Evolutionary conservation across 2,329 filamentous ascomycete species (phyloP), one percentile per base, ranked within the genome.

Genomic region (Cladosporium austrohemisphaericum): DNA sequence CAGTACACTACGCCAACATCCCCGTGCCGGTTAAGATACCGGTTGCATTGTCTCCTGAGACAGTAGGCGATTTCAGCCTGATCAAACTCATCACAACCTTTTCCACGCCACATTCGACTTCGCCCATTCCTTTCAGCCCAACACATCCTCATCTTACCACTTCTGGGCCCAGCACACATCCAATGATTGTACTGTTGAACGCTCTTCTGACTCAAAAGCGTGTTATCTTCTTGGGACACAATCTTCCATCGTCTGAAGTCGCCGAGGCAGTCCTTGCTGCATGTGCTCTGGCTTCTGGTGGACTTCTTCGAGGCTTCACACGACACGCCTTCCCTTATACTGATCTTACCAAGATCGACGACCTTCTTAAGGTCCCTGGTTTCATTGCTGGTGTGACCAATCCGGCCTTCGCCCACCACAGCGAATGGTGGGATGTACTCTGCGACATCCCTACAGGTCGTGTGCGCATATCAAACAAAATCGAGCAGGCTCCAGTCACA

Each of bases 301-400:
- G 93, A 5, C 76, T 95, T n/a, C 74, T 98, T 28, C 80, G 91
- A 50, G 93, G 93, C 22, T 98, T 98, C 69, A 95, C 92, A 7
- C 81, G 93, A 14, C 89, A 97, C 70, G 93, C 93, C 1, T 98
- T 98, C 65, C 93, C 93, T 2, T 98, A 98, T 65, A 98, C 93
- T 1, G 93, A 98, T 71, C 77, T 98, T 35, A 96, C 90, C 56
- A 98, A 98, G 71, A 91, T 98, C 52, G 93, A 98, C 58, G 93
- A 97, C 65, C 78, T 98, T 9, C 78, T 98, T 40, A 92, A 94
- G 61, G 93, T 98, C 0, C 92, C 93, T 5, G 93, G 93, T 2
- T 98, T 98, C 69, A 95, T 98, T 60, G 93, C 93, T 2, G 93
- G 93, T 50, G 93, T 98, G 32, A 98, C 92, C 1, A 98, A 98